Evolutionary conservation across 306 rosid genomes (phyloP).

Genomic region (Vigna angularis): DNA sequence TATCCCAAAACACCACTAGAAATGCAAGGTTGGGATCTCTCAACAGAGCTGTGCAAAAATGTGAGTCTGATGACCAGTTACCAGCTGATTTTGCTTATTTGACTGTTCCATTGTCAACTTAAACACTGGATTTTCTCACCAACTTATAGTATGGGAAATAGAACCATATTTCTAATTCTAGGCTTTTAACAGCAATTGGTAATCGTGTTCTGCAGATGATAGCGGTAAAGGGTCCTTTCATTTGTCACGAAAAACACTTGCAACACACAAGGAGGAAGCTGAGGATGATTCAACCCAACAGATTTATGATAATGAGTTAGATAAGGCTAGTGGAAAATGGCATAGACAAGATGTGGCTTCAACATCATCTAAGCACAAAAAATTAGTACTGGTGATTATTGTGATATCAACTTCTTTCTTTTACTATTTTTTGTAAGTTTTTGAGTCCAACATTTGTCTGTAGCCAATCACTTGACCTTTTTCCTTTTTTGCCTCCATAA

Average conservation of each 20-base stretch:
- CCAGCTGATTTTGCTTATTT: conserved; percentile 62
- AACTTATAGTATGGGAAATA: conserved; percentile 55
- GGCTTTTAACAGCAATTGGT: conserved; percentile 43
- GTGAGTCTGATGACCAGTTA: conserved; percentile 60
- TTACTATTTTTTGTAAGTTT: conserved; percentile 29
- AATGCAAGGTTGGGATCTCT: conserved; percentile 55
- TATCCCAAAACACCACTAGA: conserved; percentile 53
- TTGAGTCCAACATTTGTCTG: conserved; percentile 13
- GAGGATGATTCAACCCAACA: conserved; percentile 64
- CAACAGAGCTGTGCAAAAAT: conserved; percentile 54
- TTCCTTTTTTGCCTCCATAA: neutral
- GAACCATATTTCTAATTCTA: conserved; percentile 53
- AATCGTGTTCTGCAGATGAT: conserved; percentile 64
- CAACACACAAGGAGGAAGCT: conserved; percentile 74
- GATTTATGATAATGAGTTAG: conserved; percentile 52
- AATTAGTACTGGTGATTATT: conserved; percentile 49
- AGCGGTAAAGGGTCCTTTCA: conserved; percentile 56
- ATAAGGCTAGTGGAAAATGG: conserved; percentile 45
- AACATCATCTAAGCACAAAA: conserved; percentile 42
- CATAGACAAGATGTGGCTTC: conserved; percentile 44
- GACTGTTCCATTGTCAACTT: conserved; percentile 52
- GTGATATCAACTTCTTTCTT: conserved; percentile 18
- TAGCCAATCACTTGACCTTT: conserved; percentile 9
- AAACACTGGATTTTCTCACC: conserved; percentile 56
- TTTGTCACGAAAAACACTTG: conserved; percentile 61